phyloP scores from a whole-genome alignment of 495 filamentous ascomycete species.

The Tuber brumale region DNA sequence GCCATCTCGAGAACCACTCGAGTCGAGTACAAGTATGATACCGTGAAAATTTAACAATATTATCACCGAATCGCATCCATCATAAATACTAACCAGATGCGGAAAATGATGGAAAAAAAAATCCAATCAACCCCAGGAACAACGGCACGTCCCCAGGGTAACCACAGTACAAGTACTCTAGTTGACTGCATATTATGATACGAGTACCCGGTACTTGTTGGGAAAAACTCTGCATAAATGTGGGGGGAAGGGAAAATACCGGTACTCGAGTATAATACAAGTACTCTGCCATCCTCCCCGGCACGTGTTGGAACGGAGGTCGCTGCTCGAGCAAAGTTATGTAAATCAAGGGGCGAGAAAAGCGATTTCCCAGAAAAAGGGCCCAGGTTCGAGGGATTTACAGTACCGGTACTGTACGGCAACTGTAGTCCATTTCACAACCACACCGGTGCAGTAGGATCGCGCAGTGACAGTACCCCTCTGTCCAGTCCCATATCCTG shows the following conservation, averaged over 20 bases:
- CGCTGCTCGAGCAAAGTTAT: no score
- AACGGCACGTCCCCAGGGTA: neutral
- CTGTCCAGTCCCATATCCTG: neutral
- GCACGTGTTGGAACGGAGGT: neutral
- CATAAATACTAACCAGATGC: neutral
- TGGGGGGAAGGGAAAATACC: neutral
- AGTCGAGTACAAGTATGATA: neutral
- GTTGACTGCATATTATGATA: neutral
- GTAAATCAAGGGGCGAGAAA: neutral
- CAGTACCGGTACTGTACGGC: no score
- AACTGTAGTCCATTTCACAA: neutral
- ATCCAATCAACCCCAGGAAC: conserved; percentile 10
- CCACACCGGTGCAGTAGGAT: neutral
- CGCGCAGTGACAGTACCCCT: neutral
- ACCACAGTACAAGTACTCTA: neutral
- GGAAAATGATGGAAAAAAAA: neutral
- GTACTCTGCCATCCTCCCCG: neutral
- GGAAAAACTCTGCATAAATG: neutral
- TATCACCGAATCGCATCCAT: neutral
- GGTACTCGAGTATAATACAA: no score
- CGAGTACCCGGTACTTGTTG: neutral
- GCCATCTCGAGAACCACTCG: neutral
- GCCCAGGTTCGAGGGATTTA: neutral
- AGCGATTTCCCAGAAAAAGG: neutral
- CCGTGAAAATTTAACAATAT: neutral